Evolutionary conservation across 768 basidiomycete genomes (phyloP).

Genomic region (Boletus huronensis): DNA sequence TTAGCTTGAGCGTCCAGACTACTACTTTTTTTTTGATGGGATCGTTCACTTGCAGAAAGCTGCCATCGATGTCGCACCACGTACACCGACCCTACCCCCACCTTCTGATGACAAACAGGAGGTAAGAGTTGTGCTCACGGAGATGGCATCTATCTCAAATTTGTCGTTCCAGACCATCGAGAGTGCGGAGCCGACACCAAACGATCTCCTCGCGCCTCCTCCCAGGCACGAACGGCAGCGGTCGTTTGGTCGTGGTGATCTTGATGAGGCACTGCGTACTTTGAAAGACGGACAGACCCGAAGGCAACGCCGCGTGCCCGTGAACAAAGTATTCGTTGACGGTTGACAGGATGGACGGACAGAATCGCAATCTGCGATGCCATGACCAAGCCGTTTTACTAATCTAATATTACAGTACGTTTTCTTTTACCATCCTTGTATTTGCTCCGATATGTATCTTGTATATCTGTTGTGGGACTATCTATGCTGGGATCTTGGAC

Average conservation of each 20-base stretch:
- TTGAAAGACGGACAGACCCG: conserved; percentile 56
- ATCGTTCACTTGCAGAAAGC: conserved; percentile 50
- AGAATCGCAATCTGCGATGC: background rate
- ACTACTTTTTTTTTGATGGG: background rate
- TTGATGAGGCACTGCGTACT: conserved; percentile 83
- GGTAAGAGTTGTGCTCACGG: conserved; percentile 1
- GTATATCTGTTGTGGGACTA: background rate
- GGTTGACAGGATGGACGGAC: conserved; percentile 18
- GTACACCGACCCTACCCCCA: background rate
- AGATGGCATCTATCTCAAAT: background rate
- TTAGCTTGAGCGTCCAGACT: background rate
- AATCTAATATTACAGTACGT: background rate
- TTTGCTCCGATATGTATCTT: background rate
- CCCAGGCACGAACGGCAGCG: conserved; percentile 41
- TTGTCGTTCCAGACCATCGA: conserved; percentile 42
- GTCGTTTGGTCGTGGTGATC: conserved; percentile 70
- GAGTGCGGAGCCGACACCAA: conserved; percentile 21
- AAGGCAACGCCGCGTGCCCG: conserved; percentile 8
- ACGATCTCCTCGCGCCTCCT: conserved; percentile 37
- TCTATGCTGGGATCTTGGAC: background rate
- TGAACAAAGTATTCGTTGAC: conserved; percentile 28
- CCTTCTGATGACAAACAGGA: background rate
- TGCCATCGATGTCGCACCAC: conserved; percentile 49
- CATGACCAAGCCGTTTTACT: background rate
- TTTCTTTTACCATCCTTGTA: background rate